Evolutionary conservation across 139 green algal species (phyloP), one percentile per base, ranked within the genome.

Genomic region (Haematococcus sp.): DNA sequence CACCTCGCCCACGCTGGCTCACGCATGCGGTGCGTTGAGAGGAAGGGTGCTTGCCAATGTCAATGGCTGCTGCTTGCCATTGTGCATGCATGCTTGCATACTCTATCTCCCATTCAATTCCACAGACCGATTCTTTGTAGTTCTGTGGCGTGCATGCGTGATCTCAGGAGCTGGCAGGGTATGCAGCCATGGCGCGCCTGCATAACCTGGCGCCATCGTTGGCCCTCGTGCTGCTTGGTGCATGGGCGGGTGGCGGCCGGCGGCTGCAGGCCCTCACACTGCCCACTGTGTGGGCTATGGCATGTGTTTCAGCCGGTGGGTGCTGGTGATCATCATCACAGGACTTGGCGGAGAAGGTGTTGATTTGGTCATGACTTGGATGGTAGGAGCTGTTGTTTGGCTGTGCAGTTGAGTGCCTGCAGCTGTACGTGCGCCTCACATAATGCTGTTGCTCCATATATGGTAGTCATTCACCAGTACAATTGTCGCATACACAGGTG

Each of bases 201-300:
- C 79, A 88, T 64, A 92, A 92, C 73, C 40, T 87, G 31, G 19
- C 84, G 51, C 87, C 87, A 0, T 81, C 74, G 16, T 60, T 84
- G 28, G 28, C 88, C 23, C 76, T 92, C 11, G 87, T 90, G n/a
- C 28, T 89, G 7, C 67, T 90, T 19, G 87, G 87, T 3, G 87
- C 85, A 2, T 90, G 83, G 76, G 70, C 63, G 30, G 55, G 63
- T 35, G 40, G 28, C 0, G 65, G 65, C 23, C 63, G 52, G 19
- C 31, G 22, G 2, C 49, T 68, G 1, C 11, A 25, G 1, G 68
- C 46, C 11, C 60, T 83, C 28, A 35, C 33, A 1, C 22, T 33
- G 1, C 61, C 65, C 2, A 49, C 43, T 0, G 74, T 87, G 3
- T 86, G 78, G 76, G n/a, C 78, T 5, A 77, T 85, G 66, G 63